These are phyloP conservation scores for Torrubiellomyces zombiae DNA, from an alignment of 2,329 filamentous ascomycete species.

Conservation along the genomic window DNA sequence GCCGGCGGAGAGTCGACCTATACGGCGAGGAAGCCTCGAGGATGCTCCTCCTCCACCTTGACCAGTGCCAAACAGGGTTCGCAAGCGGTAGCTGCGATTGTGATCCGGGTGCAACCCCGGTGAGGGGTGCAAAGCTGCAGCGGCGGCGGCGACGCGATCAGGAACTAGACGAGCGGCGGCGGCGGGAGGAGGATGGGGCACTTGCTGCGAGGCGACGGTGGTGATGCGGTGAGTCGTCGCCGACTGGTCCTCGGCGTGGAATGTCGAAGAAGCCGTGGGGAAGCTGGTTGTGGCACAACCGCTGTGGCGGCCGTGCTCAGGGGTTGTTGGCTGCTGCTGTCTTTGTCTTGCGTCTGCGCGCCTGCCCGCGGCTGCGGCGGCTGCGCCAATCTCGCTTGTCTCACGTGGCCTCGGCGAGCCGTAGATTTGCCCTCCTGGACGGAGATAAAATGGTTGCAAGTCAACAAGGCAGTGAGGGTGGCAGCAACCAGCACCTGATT, in stretches of 20 bases:
- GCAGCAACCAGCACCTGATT: no score
- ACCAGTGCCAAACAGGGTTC: no score
- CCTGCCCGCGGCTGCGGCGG: not conserved
- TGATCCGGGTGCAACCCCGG: conserved; percentile 2
- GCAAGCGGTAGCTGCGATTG: no score
- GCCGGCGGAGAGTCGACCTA: conserved; percentile 26
- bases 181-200: conserved; percentile 10
- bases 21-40: conserved; percentile 15
- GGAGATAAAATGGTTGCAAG: no score
- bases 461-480: no score
- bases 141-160: conserved; percentile 1
- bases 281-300: conserved; percentile 23
- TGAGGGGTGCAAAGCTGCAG: conserved; percentile 1
- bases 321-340: conserved; percentile 10
- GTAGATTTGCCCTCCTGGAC: no score
- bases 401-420: no score
- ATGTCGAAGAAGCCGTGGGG: conserved; percentile 33
- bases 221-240: no score
- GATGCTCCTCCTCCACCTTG: no score
- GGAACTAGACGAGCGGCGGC: conserved; percentile 1
- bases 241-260: conserved; percentile 14
- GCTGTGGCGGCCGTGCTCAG: conserved; percentile 27
- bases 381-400: no score
- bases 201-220: conserved; percentile 14
- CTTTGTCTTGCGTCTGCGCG: conserved; percentile 9